A percentile compares a stretch with the other conserved stretches of the same genome.
These are phyloP conservation scores for Auriscalpium orientale DNA, from an alignment of 768 basidiomycete genomes.

Conservation along the genomic window DNA sequence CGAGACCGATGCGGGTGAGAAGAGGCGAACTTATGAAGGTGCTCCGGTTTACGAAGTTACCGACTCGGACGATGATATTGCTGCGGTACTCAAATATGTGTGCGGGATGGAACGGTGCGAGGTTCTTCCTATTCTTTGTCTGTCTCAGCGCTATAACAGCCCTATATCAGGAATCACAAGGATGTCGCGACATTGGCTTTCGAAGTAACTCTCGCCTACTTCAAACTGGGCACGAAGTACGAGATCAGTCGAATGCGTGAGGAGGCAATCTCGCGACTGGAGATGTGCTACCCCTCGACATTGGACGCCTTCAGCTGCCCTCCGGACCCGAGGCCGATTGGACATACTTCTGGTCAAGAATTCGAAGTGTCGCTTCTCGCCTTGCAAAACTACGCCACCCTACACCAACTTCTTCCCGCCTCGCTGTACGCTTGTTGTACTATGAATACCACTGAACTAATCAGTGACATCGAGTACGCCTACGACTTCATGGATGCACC, in stretches of 20 bases:
- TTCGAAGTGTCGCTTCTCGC: neutral
- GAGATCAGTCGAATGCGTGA: neutral
- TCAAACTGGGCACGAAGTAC: neutral
- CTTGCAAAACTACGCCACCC: neutral
- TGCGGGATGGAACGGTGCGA: neutral
- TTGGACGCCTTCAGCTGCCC: neutral
- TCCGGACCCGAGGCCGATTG: neutral
- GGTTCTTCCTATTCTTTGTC: neutral
- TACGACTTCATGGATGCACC: neutral
- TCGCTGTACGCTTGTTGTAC: neutral
- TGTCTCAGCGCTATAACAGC: neutral
- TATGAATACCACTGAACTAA: neutral
- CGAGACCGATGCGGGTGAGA: neutral
- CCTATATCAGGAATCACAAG: neutral
- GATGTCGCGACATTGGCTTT: neutral
- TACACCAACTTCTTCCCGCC: neutral
- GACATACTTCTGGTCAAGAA: neutral
- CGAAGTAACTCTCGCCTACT: neutral
- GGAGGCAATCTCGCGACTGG: neutral
- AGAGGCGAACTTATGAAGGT: neutral
- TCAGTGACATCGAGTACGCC: neutral
- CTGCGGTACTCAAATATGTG: neutral
- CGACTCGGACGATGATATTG: neutral
- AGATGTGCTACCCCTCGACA: neutral
- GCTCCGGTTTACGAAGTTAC: neutral